phyloP scores from a whole-genome alignment of 1,139 yeast genomes.

The Debaryomyces nepalensis region DNA sequence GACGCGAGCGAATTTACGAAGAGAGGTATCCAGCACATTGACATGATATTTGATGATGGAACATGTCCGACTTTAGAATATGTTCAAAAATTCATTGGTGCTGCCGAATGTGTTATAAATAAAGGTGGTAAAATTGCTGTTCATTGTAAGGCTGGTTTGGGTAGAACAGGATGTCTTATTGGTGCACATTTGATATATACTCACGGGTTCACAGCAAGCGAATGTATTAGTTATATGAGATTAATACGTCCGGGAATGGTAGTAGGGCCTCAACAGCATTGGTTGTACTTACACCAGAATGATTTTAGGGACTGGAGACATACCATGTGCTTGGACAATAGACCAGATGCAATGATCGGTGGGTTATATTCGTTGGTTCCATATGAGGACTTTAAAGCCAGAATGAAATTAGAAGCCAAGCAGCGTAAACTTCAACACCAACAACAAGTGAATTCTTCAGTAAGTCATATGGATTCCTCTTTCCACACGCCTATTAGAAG shows the following conservation, averaged over 20 bases:
- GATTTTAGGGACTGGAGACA: slow-evolving; percentile 96
- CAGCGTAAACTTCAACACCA: slow-evolving; percentile 45
- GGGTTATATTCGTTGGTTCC: slow-evolving; percentile 76
- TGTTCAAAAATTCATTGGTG: slow-evolving; percentile 91
- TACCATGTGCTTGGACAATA: slow-evolving; percentile 80
- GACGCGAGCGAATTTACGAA: slow-evolving; percentile 82
- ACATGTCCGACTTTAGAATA: slow-evolving; percentile 95
- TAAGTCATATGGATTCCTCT: slow-evolving; percentile 44
- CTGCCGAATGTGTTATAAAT: slow-evolving; percentile 84
- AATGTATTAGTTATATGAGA: slow-evolving; percentile 95
- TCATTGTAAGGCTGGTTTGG: slow-evolving; percentile 97
- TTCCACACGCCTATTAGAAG: slow-evolving; percentile 77
- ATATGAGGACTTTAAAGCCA: slow-evolving; percentile 54
- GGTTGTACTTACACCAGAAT: slow-evolving; percentile 94
- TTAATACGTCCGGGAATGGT: slow-evolving; percentile 99
- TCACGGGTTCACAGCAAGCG: slow-evolving; percentile 95
- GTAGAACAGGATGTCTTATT: slow-evolving; percentile 95
- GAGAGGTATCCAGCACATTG: slow-evolving; percentile 85
- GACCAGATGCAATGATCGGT: slow-evolving; percentile 74
- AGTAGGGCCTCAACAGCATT: slow-evolving; percentile 98
- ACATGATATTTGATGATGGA: slow-evolving; percentile 96
- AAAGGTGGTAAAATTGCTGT: slow-evolving; percentile 94
- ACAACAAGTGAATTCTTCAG: slow-evolving; percentile 35
- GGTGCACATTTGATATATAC: slow-evolving; percentile 97
- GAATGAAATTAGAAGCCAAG: slow-evolving; percentile 52